Conservation (phyloP, 768 basidiomycete species). For the Boletus fagicola region DNA sequence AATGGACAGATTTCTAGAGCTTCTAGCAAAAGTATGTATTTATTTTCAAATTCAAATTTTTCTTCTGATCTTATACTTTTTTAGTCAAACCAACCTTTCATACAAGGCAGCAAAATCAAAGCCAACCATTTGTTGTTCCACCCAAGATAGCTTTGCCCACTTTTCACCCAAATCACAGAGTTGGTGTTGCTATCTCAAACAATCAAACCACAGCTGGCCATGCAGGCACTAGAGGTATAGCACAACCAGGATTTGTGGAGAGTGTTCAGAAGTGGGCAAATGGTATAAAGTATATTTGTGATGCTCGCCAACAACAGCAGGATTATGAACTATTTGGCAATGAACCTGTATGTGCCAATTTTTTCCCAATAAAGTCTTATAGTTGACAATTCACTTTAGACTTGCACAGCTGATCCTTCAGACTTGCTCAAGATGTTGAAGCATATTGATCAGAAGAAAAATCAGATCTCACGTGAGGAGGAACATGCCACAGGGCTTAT, state of each 20-base stretch:
- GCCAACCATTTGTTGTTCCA: not conserved
- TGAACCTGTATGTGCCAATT: conserved; percentile 9
- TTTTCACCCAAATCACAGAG: not conserved
- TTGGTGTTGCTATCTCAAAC: not conserved
- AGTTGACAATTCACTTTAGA: conserved; percentile 10
- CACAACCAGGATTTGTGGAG: not conserved
- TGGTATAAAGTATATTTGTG: conserved; percentile 2
- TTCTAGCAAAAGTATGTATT: not conserved
- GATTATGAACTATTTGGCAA: conserved; percentile 19
- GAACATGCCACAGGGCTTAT: conserved; percentile 9
- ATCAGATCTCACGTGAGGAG: conserved; percentile 21
- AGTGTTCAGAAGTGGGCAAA: conserved; percentile 18
- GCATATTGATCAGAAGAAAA: conserved; percentile 23
- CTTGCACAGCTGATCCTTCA: not conserved
- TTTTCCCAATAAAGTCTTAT: not conserved
- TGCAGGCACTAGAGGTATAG: not conserved
- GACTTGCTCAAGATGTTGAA: conserved; percentile 19
- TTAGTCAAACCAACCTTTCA: too few relatives aligned
- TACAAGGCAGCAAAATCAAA: not conserved
- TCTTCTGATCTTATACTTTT: not conserved
- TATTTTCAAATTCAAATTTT: not conserved
- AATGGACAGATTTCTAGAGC: too few relatives aligned
- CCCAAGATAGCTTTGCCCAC: not conserved
- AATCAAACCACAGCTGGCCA: not conserved
- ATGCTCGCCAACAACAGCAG: not conserved